Conservation (phyloP, 208 protist genomes). For the Chromosphaera perkinsii region DNA sequence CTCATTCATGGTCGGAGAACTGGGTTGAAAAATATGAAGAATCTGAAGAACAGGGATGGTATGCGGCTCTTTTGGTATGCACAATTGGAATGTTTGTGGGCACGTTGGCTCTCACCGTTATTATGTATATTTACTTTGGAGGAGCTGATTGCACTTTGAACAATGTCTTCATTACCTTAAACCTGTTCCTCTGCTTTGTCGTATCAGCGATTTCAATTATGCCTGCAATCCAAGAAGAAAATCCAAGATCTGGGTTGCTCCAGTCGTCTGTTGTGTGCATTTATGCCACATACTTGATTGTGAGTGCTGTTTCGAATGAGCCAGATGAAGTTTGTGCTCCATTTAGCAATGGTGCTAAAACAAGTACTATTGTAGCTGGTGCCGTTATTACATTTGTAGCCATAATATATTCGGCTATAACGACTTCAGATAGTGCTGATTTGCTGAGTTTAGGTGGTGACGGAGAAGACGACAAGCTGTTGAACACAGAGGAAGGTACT, state of each 20-base stretch:
- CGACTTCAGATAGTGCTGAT: conserved; percentile 4
- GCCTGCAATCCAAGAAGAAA: conserved; percentile 24
- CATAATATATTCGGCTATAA: conserved; percentile 22
- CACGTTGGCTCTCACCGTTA: conserved; percentile 8
- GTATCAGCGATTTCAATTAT: conserved; percentile 7
- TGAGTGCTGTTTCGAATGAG: conserved; percentile 27
- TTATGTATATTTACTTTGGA: conserved; percentile 23
- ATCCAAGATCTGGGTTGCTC: conserved; percentile 28
- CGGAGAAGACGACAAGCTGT: not conserved
- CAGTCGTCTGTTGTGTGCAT: conserved; percentile 20
- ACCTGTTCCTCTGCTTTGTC: conserved; percentile 14
- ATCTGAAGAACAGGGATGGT: conserved; percentile 15
- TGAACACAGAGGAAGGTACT: not conserved
- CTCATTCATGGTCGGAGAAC: conserved; percentile 30
- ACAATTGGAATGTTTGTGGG: conserved; percentile 10
- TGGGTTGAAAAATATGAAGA: conserved; percentile 33
- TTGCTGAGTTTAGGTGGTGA: not conserved
- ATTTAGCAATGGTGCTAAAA: not conserved
- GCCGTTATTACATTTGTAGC: conserved; percentile 34
- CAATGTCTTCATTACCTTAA: conserved; percentile 27
- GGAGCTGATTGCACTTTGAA: conserved; percentile 19
- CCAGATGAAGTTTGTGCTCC: conserved; percentile 9
- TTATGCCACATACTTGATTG: conserved; percentile 35
- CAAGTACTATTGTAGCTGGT: not conserved
- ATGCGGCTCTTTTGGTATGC: not conserved